Conservation (phyloP, 495 filamentous ascomycete species). For the Podospora pseudocomata region DNA sequence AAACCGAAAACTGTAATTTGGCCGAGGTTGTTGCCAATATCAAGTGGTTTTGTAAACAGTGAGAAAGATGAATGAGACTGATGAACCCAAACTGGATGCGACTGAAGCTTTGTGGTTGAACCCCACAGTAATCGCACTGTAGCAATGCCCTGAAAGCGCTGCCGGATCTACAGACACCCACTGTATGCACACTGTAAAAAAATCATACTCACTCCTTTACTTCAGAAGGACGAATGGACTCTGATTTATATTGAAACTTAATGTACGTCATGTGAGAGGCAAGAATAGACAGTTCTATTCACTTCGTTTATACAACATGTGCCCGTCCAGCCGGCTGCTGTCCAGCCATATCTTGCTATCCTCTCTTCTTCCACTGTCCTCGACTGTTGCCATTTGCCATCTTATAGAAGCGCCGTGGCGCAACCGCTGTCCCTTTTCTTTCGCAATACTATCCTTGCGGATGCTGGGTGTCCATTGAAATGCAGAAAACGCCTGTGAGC, state of each 20-base stretch:
- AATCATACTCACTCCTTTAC: background rate
- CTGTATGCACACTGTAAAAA: background rate
- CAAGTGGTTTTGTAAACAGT: background rate
- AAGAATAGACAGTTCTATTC: background rate
- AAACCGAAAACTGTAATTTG: too few species aligned
- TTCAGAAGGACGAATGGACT: background rate
- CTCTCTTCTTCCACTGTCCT: background rate
- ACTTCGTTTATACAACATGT: slow-evolving; percentile 3
- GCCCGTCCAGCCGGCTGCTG: background rate
- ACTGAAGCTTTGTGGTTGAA: background rate
- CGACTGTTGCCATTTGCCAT: too few species aligned
- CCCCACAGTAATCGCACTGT: background rate
- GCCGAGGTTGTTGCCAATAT: background rate
- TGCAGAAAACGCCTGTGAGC: slow-evolving; percentile 21
- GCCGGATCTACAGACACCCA: background rate
- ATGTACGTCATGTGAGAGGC: background rate
- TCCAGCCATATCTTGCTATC: background rate
- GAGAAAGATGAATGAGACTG: background rate
- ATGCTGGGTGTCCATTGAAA: slow-evolving; percentile 17
- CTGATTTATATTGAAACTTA: background rate
- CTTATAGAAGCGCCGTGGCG: too few species aligned
- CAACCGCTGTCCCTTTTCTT: background rate
- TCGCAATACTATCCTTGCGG: slow-evolving; percentile 6
- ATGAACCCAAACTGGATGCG: background rate
- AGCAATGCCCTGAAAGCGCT: background rate